Base-by-base conservation (phyloP, 441 rosid species). In the Adansonia gregorii region DNA sequence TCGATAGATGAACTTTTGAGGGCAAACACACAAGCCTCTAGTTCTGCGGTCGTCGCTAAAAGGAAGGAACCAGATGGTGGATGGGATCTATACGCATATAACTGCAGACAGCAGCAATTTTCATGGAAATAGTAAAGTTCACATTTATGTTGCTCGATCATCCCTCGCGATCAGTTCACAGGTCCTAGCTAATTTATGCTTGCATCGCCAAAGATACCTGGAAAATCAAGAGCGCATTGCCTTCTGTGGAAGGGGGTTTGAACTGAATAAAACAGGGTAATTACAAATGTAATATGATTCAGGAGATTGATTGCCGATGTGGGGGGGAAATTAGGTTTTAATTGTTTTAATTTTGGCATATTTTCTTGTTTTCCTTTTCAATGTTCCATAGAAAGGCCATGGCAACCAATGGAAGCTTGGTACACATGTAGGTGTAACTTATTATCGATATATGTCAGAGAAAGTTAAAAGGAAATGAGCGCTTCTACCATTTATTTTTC, bases 1-100 rank as follows among this genome's bases (percentile, higher is more conserved):
- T 73, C 86, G 0, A 55, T 84, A 76, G 94, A 91, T 73, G 98
- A 95, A 77, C 92, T 85, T 58, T 75, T 87, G 17, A 81, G 91
- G 81, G 84, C 80, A 73, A 85, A 76, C 77, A 76, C 85, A 45
- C 96, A 87, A 67, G 86, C 93, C 11, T 86, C 94, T 2, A 87
- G 93, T 84, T 87, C 95, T 7, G 87, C 88, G 46, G 77, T 84
- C 15, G 95, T 91, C 51, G 90, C 83, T 20, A 96, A 94, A 83
- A 88, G 98, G 76, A 93, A 93, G 87, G 97, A 94, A 81, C 95
- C 97, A 0, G 98, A 97, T 35, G 64, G 92, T 20, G 92, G 93
- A 31, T 88, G 97, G 97, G 98, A 94, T 39, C 74, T 76, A 3
- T 86, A 73, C 85, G 78, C 86, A 0, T 71, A 86, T 56, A 84